Evolutionary conservation across 495 filamentous ascomycete species (phyloP), one percentile per base, ranked within the genome.

Genomic region (Amorphotheca resinae): DNA sequence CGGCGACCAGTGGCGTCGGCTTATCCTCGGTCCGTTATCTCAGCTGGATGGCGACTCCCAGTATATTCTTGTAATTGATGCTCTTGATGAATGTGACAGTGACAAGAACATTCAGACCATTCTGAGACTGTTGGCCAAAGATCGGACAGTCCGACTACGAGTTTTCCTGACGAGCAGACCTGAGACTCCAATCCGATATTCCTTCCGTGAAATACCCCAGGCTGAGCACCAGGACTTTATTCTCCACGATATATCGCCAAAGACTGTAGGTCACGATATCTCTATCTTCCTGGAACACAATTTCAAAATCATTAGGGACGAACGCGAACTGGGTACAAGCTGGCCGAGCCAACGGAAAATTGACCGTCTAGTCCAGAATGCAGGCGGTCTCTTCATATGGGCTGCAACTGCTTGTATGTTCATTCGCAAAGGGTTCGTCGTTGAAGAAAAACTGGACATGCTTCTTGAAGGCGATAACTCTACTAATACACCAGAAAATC

Each of bases 111-210:
- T 45, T 20, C 26, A 25, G 15, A 48, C 15, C 20, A 44, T 58
- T 45, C 43, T 57, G 14, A 38, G 44, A 39, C 53, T 55, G 7
- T 38, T 56, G 18, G 47, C 42, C 22, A 18, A 50, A 36, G 28
- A 34, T 17, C 42, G 37, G n/a, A 34, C 42, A 18, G 22, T 54
- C 3, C 16, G 38, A 5, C 41, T 60, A 23, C 50, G 48, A 49
- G 31, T 60, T 12, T 47, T 60, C 20, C n/a, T 60, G 14, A 56
- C 50, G 0, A 60, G 53, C 34, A 50, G 57, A 43, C 57, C 57
- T 9, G 55, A 61, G 20, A 31, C 43, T 34, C 45, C 38, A 9
- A 55, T 59, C 46, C 52, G 52, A 11, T 43, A 35, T 45, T 49
- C 54, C 17, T 53, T 61, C 30, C 35, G 38, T 11, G 11, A 9